Percentiles rank a stretch among this genome's conserved stretches.
Evolutionary conservation across 176 grass and related monocot species (phyloP).

Genomic region (Triticum dicoccoides): DNA sequence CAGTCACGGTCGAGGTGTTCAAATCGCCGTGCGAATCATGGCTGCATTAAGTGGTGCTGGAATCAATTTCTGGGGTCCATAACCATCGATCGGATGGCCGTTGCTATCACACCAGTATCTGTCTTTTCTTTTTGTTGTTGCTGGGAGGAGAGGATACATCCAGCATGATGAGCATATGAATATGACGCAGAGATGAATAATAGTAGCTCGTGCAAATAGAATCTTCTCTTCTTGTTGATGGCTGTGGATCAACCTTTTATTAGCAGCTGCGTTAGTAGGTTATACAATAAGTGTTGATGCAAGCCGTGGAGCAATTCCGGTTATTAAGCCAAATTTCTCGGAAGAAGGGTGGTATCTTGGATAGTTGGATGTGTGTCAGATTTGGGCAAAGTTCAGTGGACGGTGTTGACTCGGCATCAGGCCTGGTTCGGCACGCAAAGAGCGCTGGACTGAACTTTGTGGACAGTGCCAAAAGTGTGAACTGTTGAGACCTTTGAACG

Average conservation of each 20-base stretch:
- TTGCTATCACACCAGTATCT: neutral
- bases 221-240: neutral
- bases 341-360: neutral
- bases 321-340: no score
- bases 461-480: neutral
- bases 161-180: neutral
- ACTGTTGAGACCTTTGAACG: neutral
- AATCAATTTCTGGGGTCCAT: neutral
- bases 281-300: no score
- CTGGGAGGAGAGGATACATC: no score
- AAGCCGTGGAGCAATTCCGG: no score
- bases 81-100: neutral
- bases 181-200: neutral
- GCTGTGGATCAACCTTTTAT: neutral
- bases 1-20: neutral
- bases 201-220: neutral
- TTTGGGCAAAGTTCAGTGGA: neutral
- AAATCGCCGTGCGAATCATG: neutral
- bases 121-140: no score
- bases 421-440: neutral
- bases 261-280: neutral
- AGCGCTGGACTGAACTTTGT: neutral
- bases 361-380: neutral
- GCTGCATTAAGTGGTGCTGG: neutral
- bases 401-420: neutral